Base-by-base conservation (phyloP, 2,329 filamentous ascomycete species). In the Talaromyces sp. region DNA sequence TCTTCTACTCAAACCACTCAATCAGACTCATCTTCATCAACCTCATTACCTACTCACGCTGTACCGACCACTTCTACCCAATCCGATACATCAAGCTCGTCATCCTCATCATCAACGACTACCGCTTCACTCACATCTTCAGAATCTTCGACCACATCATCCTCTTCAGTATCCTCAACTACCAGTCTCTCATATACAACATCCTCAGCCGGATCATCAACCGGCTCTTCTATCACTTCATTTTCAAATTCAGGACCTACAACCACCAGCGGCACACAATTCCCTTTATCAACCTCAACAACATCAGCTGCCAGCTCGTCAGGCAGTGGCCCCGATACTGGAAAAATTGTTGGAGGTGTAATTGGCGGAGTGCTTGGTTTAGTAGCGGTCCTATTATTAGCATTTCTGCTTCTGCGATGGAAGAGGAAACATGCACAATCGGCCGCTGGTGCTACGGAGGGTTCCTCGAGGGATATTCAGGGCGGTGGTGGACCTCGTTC, bases 331-430 rank as follows among this genome's bases (percentile, higher is more conserved):
- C 71, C 66, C 33, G 74, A 79, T 52, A 85, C 83, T 27, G 82
- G 82, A 16, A 81, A 82, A 65, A 82, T 88, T 3, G 85, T 87
- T 22, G 87, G 87, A 8, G 86, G 85, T 56, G 84, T 88, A n/a
- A 80, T 89, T 31, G 87, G 87, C 16, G 86, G 86, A 54, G 80
- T 87, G 59, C 85, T 85, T 39, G 87, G 85, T 33, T 71, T 84
- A 39, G 82, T 85, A 13, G 75, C 84, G 37, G 72, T 86, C 11
- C 72, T 88, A 61, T 73, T 87, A 37, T 48, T 75, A 5, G 63
- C 73, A 41, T 64, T 76, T 3, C 64, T 75, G 9, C 71, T 74
- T 24, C 60, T 71, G 33, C 67, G 66, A 8, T 70, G 66, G 16
- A 70, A 56, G 47, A 63, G 59, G 37, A 48, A 57, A 71, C 41